Evolutionary conservation across 2,329 filamentous ascomycete genomes (phyloP), one percentile per base, ranked within the genome.

Genomic region (Colletotrichum chlorophyti): DNA sequence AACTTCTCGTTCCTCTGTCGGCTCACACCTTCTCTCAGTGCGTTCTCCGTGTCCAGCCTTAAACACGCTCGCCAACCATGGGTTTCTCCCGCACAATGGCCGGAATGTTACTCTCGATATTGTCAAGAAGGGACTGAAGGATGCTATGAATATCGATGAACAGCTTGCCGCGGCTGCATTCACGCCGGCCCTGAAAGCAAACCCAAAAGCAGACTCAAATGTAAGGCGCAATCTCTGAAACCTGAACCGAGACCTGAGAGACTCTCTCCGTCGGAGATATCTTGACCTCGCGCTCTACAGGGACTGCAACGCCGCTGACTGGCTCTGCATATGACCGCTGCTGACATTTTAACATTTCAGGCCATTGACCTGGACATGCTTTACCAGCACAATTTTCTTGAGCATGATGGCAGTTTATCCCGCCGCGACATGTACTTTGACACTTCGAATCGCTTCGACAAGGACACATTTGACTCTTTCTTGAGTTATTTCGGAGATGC

Each of bases 371-470:
- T 63, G 24, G 71, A 81, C 45, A 67, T 80, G 19, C 73, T 83
- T 5, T 76, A 75, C 37, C 68, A 68, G 1, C 79, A 82, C 67
- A 77, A 79, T 51, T 64, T 82, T 10, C 68, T 82, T 7, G 79
- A 82, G 52, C 79, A 82, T 49, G 79, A 83, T 48, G 79, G 74
- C 5, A 80, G 78, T 53, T 50, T 80, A 19, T 75, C 72, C 32
- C 80, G 80, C 15, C 64, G 70, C 2, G 82, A 84, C 54, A 77
- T 75, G n/a, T 79, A 69, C 71, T 76, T 81, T 51, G 81, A 81
- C 17, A 77, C 79, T 65, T 79, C 79, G 63, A 74, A 81, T 63
- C 54, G 76, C 52, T 85, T 85, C 70, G 83, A 84, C 67, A 68
- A 77, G 42, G 76, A 72, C 3, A 66, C 83, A 57, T 86, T 84